A percentile compares a stretch with the other conserved stretches of the same genome.
phyloP scores from a whole-genome alignment of 441 rosid species.

The Arabidopsis lyrata region DNA sequence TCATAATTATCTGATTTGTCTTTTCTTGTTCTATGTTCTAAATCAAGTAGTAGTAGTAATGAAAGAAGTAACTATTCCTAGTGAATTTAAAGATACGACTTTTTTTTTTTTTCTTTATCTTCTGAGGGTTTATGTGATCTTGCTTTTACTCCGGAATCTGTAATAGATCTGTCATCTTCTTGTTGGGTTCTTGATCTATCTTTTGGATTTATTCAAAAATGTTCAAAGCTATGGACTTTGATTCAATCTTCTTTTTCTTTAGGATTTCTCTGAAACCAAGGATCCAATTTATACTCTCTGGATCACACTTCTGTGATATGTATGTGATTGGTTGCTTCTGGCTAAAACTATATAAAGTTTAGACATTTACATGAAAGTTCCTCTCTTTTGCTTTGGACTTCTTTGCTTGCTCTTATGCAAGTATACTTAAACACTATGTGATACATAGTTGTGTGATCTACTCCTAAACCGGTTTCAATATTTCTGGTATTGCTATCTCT shows the following conservation, averaged over 20 bases:
- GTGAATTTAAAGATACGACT: background rate
- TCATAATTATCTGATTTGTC: slow-evolving; percentile 20
- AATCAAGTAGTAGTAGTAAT: background rate
- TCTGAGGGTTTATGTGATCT: slow-evolving; percentile 7
- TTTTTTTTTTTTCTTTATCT: background rate
- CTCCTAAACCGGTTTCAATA: slow-evolving; percentile 8
- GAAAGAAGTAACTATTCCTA: slow-evolving; percentile 6
- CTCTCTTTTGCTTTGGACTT: slow-evolving; percentile 5
- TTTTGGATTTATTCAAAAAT: background rate
- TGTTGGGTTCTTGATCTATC: slow-evolving; percentile 26
- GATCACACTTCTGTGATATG: slow-evolving; percentile 1
- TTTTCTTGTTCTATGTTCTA: background rate
- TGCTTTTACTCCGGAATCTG: background rate
- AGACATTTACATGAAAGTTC: background rate
- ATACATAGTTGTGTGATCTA: background rate
- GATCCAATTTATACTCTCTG: background rate
- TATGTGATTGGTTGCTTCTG: slow-evolving; percentile 2
- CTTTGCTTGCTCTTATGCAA: background rate
- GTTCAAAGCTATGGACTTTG: slow-evolving; percentile 6
- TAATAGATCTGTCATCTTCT: slow-evolving; percentile 15
- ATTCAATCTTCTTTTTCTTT: background rate
- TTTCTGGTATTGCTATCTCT: slow-evolving; percentile 4
- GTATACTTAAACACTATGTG: background rate
- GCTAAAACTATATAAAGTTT: slow-evolving; percentile 1
- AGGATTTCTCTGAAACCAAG: background rate